These are phyloP conservation scores for Cladosporium sp. DNA, from an alignment of 2,329 filamentous ascomycete genomes.

Conservation along the genomic window DNA sequence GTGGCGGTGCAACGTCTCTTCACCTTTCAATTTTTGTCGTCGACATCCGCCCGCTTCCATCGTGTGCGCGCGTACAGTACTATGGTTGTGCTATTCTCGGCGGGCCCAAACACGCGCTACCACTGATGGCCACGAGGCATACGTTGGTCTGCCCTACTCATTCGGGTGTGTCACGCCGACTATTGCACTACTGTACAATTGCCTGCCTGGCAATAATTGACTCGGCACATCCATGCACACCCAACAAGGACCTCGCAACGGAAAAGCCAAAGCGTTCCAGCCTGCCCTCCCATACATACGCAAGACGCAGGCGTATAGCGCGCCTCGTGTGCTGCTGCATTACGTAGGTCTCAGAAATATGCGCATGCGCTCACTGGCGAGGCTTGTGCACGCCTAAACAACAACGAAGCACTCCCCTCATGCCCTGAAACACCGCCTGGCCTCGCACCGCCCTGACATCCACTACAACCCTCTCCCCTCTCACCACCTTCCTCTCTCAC, in stretches of 20 bases:
- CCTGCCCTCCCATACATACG: not conserved
- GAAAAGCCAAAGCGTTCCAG: not conserved
- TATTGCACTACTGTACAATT: not conserved
- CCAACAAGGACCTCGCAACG: not conserved
- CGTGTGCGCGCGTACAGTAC: not conserved
- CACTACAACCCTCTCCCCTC: not conserved
- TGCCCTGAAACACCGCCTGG: conserved; percentile 11
- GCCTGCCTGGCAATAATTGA: not conserved
- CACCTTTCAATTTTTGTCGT: not conserved
- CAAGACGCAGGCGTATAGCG: not conserved
- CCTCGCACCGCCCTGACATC: not conserved
- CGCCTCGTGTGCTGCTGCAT: not conserved
- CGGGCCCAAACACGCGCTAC: not conserved
- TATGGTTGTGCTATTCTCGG: not conserved
- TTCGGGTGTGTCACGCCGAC: not conserved
- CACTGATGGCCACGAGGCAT: not conserved
- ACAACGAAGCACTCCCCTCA: conserved; percentile 8
- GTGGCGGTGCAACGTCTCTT: conserved; percentile 10
- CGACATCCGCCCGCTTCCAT: conserved; percentile 8
- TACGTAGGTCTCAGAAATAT: not conserved
- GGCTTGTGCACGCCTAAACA: conserved; percentile 15
- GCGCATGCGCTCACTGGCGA: not conserved
- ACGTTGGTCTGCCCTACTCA: not conserved
- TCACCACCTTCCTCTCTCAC: not conserved
- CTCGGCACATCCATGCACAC: conserved; percentile 6